Evolutionary conservation across 352 stramenopile genomes (phyloP).

Genomic region (Phytopythium ostracodes): DNA sequence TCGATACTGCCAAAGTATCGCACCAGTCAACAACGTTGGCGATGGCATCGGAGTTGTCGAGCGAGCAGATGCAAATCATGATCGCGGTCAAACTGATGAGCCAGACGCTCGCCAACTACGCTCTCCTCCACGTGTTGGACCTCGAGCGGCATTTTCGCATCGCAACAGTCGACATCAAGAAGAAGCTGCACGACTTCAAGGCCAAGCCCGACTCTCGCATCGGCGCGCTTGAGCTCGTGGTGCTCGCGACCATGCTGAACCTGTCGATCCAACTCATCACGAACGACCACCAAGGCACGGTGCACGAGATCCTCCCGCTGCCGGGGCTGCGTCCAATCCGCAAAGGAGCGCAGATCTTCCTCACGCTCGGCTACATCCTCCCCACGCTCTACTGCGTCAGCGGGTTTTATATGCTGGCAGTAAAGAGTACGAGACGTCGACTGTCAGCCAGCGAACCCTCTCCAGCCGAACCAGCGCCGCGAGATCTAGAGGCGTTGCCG

Average conservation of each 20-base stretch:
- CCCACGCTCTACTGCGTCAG: constrained; percentile 66
- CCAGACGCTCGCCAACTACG: constrained; percentile 65
- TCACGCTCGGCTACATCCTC: constrained; percentile 73
- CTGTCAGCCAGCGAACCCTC: background rate
- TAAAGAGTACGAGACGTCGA: constrained; percentile 7
- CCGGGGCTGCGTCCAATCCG: constrained; percentile 43
- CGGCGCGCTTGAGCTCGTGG: constrained; percentile 57
- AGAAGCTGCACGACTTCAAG: constrained; percentile 76
- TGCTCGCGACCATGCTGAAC: constrained; percentile 76
- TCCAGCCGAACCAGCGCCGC: background rate
- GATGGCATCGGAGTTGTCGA: constrained; percentile 1
- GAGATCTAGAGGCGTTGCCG: constrained; percentile 12
- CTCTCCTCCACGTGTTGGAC: constrained; percentile 53
- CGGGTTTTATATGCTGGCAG: constrained; percentile 62
- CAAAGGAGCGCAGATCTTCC: constrained; percentile 35
- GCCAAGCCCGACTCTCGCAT: constrained; percentile 47
- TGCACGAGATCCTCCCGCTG: constrained; percentile 61
- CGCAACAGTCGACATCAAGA: constrained; percentile 65
- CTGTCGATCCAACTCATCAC: constrained; percentile 69
- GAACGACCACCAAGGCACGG: constrained; percentile 72
- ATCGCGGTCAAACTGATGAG: constrained; percentile 49
- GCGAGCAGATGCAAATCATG: constrained; percentile 12
- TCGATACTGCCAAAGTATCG: background rate
- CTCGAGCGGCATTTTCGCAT: constrained; percentile 54
- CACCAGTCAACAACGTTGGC: background rate